Percentiles rank a stretch among this genome's conserved stretches.
These are phyloP conservation scores for Vigna mungo DNA, from an alignment of 306 rosid genomes.

Conservation along the genomic window DNA sequence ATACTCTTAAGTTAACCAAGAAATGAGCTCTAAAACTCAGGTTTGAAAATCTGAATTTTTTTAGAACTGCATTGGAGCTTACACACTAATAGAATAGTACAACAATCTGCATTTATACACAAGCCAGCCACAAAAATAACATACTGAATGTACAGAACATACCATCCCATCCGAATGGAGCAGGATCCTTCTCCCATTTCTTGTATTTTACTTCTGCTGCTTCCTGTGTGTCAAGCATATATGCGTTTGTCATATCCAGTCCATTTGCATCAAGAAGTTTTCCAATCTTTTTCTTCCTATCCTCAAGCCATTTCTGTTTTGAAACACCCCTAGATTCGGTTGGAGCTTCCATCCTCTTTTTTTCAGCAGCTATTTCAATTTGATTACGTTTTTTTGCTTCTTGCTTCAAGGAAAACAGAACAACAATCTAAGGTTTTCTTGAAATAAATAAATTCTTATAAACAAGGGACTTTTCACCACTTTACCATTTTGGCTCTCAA, in stretches of 20 bases:
- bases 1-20: constrained; percentile 16
- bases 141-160: constrained; percentile 34
- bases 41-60: constrained; percentile 5
- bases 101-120: not conserved
- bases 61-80: constrained; percentile 11
- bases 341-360: constrained; percentile 95
- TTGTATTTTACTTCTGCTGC: constrained; percentile 85
- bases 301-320: constrained; percentile 96
- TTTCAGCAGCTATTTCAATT: constrained; percentile 87
- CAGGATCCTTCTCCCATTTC: constrained; percentile 99
- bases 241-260: constrained; percentile 82
- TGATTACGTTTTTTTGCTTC: constrained; percentile 93
- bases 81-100: constrained; percentile 9
- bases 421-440: constrained; percentile 10
- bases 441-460: not conserved
- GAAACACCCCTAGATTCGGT: constrained; percentile 92
- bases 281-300: constrained; percentile 90
- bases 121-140: constrained; percentile 28
- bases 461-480: not conserved
- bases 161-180: constrained; percentile 99
- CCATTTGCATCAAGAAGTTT: constrained; percentile 96
- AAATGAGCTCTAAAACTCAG: not conserved
- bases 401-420: constrained; percentile 56
- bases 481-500: constrained; percentile 87
- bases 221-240: constrained; percentile 96